phyloP scores from a whole-genome alignment of 108 stramenopile genomes.

The Nitzschia inconspicua region DNA sequence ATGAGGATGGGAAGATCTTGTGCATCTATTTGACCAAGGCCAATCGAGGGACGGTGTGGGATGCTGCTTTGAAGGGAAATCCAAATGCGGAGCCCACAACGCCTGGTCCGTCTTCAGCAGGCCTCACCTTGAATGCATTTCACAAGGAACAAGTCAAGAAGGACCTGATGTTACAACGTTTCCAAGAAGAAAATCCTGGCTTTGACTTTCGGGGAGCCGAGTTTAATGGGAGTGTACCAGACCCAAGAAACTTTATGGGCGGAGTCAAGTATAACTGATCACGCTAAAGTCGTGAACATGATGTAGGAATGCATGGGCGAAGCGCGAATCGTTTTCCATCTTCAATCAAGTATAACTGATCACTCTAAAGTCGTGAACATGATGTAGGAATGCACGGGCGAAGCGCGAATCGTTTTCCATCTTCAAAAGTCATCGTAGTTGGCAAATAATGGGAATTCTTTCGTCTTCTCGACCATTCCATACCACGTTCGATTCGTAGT shows the following conservation, averaged over 20 bases:
- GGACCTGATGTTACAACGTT: conserved; percentile 91
- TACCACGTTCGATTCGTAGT: no score
- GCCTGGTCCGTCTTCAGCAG: not conserved
- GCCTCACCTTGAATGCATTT: conserved; percentile 14
- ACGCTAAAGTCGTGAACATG: no score
- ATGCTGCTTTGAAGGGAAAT: conserved; percentile 24
- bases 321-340: no score
- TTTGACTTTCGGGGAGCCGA: conserved; percentile 97
- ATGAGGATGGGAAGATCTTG: conserved; percentile 39
- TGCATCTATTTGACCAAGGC: conserved; percentile 49
- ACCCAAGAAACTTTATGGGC: conserved; percentile 95
- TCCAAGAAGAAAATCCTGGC: conserved; percentile 93
- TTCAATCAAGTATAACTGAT: no score
- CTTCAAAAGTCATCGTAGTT: no score
- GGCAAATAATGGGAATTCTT: no score
- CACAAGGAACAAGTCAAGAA: conserved; percentile 82
- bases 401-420: no score
- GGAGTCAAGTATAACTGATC: conserved; percentile 90
- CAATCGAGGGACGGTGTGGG: conserved; percentile 40
- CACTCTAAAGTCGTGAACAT: no score
- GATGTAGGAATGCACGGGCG: no score
- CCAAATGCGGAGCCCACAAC: not conserved
- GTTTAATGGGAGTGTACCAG: conserved; percentile 95
- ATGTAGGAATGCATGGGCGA: no score
- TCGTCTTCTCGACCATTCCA: no score